A percentile compares a stretch with the other conserved stretches of the same genome.
These are phyloP conservation scores for Pycnococcus provasolii DNA, from an alignment of 139 green algal genomes.

Conservation along the genomic window DNA sequence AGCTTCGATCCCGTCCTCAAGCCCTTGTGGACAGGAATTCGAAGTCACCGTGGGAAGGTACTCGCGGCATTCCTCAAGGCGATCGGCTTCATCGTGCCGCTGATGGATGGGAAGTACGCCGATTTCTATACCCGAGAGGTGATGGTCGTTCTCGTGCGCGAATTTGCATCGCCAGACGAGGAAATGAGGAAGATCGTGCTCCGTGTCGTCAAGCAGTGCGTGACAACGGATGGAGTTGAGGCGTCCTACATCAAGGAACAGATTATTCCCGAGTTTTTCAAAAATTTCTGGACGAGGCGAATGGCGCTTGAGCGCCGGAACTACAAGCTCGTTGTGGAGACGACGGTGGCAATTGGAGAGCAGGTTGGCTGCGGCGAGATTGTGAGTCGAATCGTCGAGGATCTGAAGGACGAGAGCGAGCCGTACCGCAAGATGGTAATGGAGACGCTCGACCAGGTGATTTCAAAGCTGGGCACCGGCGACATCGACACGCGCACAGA, in stretches of 20 bases:
- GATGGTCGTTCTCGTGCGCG: slow-evolving; percentile 91
- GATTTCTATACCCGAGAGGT: slow-evolving; percentile 96
- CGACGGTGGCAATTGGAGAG: slow-evolving; percentile 76
- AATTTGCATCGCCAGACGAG: slow-evolving; percentile 95
- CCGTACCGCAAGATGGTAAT: slow-evolving; percentile 95
- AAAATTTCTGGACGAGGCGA: slow-evolving; percentile 89
- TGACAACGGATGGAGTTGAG: slow-evolving; percentile 90
- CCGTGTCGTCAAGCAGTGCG: slow-evolving; percentile 97
- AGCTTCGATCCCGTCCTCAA: slow-evolving; percentile 97
- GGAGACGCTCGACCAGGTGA: slow-evolving; percentile 89
- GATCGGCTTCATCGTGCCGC: slow-evolving; percentile 95
- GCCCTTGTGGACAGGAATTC: slow-evolving; percentile 94
- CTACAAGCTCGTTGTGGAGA: slow-evolving; percentile 76
- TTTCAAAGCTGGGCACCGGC: slow-evolving; percentile 69
- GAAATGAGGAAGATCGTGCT: slow-evolving; percentile 99
- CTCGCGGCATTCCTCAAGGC: slow-evolving; percentile 50
- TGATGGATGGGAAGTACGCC: slow-evolving; percentile 97
- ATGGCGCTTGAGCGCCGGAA: slow-evolving; percentile 86
- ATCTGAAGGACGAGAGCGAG: slow-evolving; percentile 98
- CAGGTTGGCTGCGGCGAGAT: slow-evolving; percentile 80
- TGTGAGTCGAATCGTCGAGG: slow-evolving; percentile 84
- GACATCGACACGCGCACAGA: slow-evolving; percentile 92
- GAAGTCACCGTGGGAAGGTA: slow-evolving; percentile 78
- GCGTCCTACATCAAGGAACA: slow-evolving; percentile 79
- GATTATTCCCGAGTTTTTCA: slow-evolving; percentile 95